Base-by-base conservation (phyloP, 176 grass and related monocot species). In the Carex scoparia region DNA sequence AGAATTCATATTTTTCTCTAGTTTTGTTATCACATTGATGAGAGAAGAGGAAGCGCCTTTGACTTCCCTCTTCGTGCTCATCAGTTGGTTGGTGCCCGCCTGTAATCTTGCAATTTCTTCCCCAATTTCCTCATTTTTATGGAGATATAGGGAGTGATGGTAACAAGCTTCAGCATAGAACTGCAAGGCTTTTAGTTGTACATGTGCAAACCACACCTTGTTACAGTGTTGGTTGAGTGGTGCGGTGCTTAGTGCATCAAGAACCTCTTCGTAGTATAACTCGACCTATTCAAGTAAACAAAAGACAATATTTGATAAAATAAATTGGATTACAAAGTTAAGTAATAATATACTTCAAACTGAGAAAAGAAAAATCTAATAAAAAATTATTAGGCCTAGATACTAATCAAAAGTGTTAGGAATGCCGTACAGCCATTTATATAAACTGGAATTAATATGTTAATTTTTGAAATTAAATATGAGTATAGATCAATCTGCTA, bases 111-210 rank as follows among this genome's bases (percentile, higher is more conserved):
- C 77, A 32, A 91, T 83, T 67, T 84, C 84, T 79, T 88, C 89
- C 15, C 85, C 85, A 48, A 87, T 72, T 28, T 59, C 14, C 1
- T 87, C 85, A 1, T 60, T 60, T 53, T 60, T 69, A 12, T 65
- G 87, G 62, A 92, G 88, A 67, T 85, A 68, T 35, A 83, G 53
- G 10, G 94, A 87, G 28, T 64, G 61, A 37, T 62, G 89, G 75
- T 89, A 92, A 62, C 82, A 89, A 28, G 89, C 88, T 62, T 88
- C 85, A 16, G 84, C 91, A 4, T 86, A 72, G 84, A 91, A 96
- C 68, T 88, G 88, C 9, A 69, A 82, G 48, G 86, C 89, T 87
- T 96, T 96, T n/a, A 81, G 80, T 76, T 90, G 86, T 79, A 62
- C 87, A 28, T 87, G 81, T 35, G 77, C 70, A 70, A 61, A 37